Evolutionary conservation across 208 protist species (phyloP).

Genomic region (Kentomonas sorsogonicus): DNA sequence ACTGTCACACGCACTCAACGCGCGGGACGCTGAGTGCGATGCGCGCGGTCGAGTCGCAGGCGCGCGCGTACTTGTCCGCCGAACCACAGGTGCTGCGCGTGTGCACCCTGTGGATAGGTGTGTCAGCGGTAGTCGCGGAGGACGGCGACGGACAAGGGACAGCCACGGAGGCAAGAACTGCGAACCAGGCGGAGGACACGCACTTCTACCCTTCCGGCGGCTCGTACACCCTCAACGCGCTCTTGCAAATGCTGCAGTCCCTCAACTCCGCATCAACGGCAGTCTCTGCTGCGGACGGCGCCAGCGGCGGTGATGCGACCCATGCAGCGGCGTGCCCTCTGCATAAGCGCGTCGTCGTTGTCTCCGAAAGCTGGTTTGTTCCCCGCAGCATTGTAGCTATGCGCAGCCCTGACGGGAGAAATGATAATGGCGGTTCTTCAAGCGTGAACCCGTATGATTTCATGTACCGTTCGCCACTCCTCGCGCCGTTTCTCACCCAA

Average conservation of each 20-base stretch:
- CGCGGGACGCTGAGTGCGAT: no score
- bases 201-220: constrained; percentile 54
- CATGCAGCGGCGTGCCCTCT: neutral
- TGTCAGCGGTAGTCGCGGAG: no score
- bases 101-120: neutral
- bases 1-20: neutral
- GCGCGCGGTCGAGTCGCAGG: no score
- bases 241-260: constrained; percentile 35
- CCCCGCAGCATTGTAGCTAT: neutral
- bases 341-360: no score
- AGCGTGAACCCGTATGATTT: no score
- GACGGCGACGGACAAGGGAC: no score
- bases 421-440: no score
- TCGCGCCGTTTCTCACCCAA: no score
- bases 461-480: no score
- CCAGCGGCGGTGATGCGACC: neutral
- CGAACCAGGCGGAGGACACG: constrained; percentile 14
- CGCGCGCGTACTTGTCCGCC: neutral
- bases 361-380: no score
- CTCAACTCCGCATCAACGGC: constrained; percentile 3
- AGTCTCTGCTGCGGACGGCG: neutral
- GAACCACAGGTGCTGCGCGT: neutral
- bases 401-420: neutral
- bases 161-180: no score
- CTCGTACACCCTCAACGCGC: constrained; percentile 51